Base-by-base conservation (phyloP, 257 asterid genomes). In the Phtheirospermum japonicum region DNA sequence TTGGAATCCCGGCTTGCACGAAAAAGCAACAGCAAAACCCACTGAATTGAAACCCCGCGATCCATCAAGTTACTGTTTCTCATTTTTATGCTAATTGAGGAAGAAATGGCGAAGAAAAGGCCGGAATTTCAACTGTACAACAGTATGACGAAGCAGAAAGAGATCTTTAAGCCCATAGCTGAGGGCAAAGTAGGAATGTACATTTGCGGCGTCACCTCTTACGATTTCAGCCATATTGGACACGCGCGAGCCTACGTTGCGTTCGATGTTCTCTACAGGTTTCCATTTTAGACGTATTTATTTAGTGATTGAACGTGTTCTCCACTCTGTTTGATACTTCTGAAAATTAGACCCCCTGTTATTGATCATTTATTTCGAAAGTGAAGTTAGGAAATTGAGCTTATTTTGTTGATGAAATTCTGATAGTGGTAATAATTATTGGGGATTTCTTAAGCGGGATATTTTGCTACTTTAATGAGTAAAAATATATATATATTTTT, bases 181-280 rank as follows among this genome's bases (percentile, higher is more conserved):
- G 78, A 79, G 23, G 96, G 95, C 3, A 85, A 82, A 57, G 94
- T 85, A 1, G 78, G 84, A 37, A 83, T 85, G 95, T 90, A 90
- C 32, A 56, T 90, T 13, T 90, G 97, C 64, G 98, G 95, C 9
- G 95, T 90, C 16, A 85, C 98, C 45, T 75, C 94, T 2, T 90
- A 87, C 62, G 98, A 90, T 49, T 64, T 69, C 79, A 90, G 96
- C 74, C 95, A 88, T 59, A 90, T 90, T 12, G 95, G 98, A 57
- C 98, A 87, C 51, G 93, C 96, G 4, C 89, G 95, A 10, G 93
- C 96, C 58, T 85, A 87, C 40, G 88, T 87, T 3, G 96, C 96
- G 0, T 87, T 90, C 60, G 97, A 90, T 45, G 76, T 90, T 48
- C 93, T 90, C 59, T 87, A 72, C 68, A 85, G 97, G 97, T 23